Conservation (phyloP, 345 rosid genomes). For the Arabidopsis thaliana region TAIR10.1 NC_003070.9:25931001-25931500, state of each 20-base stretch:
- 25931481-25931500: background rate
- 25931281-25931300: background rate
- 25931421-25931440: background rate
- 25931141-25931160: background rate
- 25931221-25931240: background rate
- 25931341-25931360: background rate
- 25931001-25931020: conserved; percentile 15
- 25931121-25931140: conserved; percentile 1
- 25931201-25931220: background rate
- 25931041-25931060: conserved; percentile 3
- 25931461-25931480: background rate
- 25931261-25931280: background rate
- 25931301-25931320: background rate
- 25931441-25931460: background rate
- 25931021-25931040: conserved; percentile 19
- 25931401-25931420: background rate
- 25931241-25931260: background rate
- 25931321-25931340: background rate
- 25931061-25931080: background rate
- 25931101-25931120: conserved; percentile 1
- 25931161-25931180: background rate
- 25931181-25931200: background rate
- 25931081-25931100: conserved; percentile 6
- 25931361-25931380: background rate
- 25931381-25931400: background rate